These are phyloP conservation scores for Aurantiochytrium sp. DNA, from an alignment of 108 stramenopile genomes.

Conservation along the genomic window DNA sequence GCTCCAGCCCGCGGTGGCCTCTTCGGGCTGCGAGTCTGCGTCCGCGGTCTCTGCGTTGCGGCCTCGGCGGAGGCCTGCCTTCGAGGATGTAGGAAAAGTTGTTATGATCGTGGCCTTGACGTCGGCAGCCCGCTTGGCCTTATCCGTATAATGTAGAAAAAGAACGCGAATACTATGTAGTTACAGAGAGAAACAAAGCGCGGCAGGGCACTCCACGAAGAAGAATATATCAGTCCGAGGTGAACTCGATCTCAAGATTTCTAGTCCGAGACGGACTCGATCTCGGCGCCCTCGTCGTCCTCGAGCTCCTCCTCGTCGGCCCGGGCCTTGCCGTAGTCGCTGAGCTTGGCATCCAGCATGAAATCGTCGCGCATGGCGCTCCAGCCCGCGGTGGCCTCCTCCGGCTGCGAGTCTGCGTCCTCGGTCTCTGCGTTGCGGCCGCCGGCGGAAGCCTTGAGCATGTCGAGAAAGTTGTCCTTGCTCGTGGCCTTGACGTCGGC, in stretches of 20 bases:
- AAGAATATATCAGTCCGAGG: too few species aligned
- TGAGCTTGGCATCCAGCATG: slow-evolving; percentile 16
- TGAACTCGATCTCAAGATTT: too few species aligned
- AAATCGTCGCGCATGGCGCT: background rate
- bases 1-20: background rate
- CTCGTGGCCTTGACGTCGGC: background rate
- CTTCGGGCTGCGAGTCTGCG: background rate
- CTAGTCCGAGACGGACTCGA: background rate
- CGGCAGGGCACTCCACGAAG: too few species aligned
- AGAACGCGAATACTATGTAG: too few species aligned
- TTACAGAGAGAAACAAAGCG: background rate
- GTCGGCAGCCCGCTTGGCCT: too few species aligned
- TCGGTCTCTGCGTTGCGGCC: too few species aligned
- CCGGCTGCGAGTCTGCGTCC: background rate
- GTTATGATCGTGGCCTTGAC: too few species aligned
- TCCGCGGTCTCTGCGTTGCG: too few species aligned
- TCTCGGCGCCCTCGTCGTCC: background rate
- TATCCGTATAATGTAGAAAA: too few species aligned
- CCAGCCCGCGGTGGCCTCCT: background rate
- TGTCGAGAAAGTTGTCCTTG: background rate
- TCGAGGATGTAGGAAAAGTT: background rate
- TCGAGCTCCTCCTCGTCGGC: background rate
- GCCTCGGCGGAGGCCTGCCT: background rate
- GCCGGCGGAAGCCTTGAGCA: background rate
- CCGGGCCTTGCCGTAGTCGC: background rate